Evolutionary conservation across 169 alveolate genomes (phyloP), one percentile per base, ranked within the genome.

Genomic region (Eimeria necatrix): DNA sequence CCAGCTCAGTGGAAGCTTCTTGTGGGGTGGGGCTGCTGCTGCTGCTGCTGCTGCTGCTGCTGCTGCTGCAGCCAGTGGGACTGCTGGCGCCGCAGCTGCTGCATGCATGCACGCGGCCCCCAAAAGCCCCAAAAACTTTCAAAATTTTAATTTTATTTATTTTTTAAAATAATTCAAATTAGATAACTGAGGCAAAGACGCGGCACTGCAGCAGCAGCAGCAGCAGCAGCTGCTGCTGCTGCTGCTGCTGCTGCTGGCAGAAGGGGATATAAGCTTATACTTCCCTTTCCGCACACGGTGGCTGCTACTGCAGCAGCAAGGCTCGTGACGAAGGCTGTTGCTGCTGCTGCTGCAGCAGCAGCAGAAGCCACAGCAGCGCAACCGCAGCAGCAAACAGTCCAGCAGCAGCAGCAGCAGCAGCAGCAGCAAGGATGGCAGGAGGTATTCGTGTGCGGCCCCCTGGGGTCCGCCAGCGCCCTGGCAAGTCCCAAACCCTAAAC

Each of bases 11-110:
- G 49, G 49, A 4, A 48, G 81, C 81, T 71, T 71, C 81, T 12
- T 71, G 81, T 71, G 81, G 81, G 81, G 81, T 71, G 81, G 81
- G 81, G 81, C 81, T 71, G 81, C 49, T 22, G 81, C 81, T n/a
- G 81, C 81, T 24, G 73, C 81, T n/a, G 51, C 81, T 4, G 81
- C 81, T n/a, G 53, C 53, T n/a, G 81, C 46, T 9, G 81, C 81
- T 20, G 81, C 81, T 20, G 22, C 81, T 12, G 81, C 81, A 5
- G 81, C 81, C 10, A 24, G 32, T 61, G 73, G 6, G n/a, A 24
- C 51, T n/a, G 81, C 41, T 32, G 53, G 16, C 81, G 7, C 81
- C 22, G 81, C 81, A 71, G 81, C 81, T n/a, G 81, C 51, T n/a
- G 81, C 81, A n/a, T 71, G 81, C 81, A 71, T 71, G 81, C 81